Conservation (phyloP, 495 filamentous ascomycete species). For the Venustampulla echinocandica region DNA sequence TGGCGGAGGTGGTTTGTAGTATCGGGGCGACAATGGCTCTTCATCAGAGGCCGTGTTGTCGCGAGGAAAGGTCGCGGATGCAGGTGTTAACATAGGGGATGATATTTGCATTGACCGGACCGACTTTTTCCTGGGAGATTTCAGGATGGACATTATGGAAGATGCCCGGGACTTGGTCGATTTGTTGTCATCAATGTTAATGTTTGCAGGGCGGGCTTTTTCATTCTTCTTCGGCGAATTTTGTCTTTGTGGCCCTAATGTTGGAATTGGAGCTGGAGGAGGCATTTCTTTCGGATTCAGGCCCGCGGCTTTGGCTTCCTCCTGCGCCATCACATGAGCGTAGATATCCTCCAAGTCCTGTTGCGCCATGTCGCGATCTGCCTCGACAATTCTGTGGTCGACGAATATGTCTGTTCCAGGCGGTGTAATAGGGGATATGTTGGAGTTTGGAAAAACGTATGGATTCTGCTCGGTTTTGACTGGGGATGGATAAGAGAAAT, state of each 20-base stretch:
- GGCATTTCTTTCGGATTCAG: slow-evolving; percentile 28
- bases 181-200: slow-evolving; percentile 32
- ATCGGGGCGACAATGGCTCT: slow-evolving; percentile 41
- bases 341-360: slow-evolving; percentile 84
- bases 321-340: slow-evolving; percentile 82
- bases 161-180: slow-evolving; percentile 40
- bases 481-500: slow-evolving; percentile 39
- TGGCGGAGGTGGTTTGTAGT: slow-evolving; percentile 38
- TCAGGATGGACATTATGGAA: slow-evolving; percentile 43
- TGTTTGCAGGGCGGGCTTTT: slow-evolving; percentile 32
- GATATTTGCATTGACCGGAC: slow-evolving; percentile 38
- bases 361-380: slow-evolving; percentile 63
- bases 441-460: slow-evolving; percentile 37
- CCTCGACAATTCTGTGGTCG: slow-evolving; percentile 64
- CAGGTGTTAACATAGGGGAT: slow-evolving; percentile 46
- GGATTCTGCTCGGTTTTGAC: slow-evolving; percentile 42
- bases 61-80: slow-evolving; percentile 41
- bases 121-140: slow-evolving; percentile 40
- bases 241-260: slow-evolving; percentile 19
- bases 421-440: slow-evolving; percentile 24
- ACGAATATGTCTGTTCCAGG: slow-evolving; percentile 30
- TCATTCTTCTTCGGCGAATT: slow-evolving; percentile 27
- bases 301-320: slow-evolving; percentile 54
- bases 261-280: slow-evolving; percentile 23
- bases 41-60: slow-evolving; percentile 33